These are phyloP conservation scores for Sporisorium exsertum DNA, from an alignment of 1,284 basidiomycete genomes.

Conservation along the genomic window DNA sequence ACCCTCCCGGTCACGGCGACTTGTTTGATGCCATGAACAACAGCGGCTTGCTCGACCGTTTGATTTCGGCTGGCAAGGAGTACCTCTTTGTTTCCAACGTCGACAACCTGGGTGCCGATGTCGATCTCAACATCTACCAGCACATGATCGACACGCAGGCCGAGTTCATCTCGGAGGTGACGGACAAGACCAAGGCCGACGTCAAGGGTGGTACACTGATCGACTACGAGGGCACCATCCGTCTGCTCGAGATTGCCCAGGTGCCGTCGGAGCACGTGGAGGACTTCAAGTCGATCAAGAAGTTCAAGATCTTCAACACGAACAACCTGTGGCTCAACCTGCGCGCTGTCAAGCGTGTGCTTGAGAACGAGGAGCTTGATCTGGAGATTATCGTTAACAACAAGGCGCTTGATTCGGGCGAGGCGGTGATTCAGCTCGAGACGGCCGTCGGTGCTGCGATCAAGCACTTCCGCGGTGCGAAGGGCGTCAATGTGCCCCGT, in stretches of 20 bases:
- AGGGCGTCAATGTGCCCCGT: constrained; percentile 97
- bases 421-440: constrained; percentile 90
- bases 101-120: constrained; percentile 98
- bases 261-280: constrained; percentile 97
- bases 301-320: constrained; percentile 74
- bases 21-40: constrained; percentile 92
- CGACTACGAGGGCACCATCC: constrained; percentile 92
- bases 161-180: constrained; percentile 75
- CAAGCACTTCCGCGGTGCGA: constrained; percentile 91
- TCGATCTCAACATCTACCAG: constrained; percentile 76
- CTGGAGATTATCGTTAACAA: constrained; percentile 97
- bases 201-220: constrained; percentile 98
- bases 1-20: constrained; percentile 97
- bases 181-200: constrained; percentile 99
- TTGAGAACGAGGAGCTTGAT: constrained; percentile 84
- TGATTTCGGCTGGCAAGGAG: constrained; percentile 94
- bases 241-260: constrained; percentile 97
- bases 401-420: constrained; percentile 75
- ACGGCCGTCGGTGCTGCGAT: constrained; percentile 97
- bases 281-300: constrained; percentile 90
- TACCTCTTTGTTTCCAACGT: constrained; percentile 99
- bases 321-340: constrained; percentile 99
- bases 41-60: constrained; percentile 94
- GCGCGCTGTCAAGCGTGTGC: constrained; percentile 87
- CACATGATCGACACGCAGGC: constrained; percentile 70